These are phyloP conservation scores for Termitomyces sp. DNA, from an alignment of 768 basidiomycete genomes.

Conservation along the genomic window DNA sequence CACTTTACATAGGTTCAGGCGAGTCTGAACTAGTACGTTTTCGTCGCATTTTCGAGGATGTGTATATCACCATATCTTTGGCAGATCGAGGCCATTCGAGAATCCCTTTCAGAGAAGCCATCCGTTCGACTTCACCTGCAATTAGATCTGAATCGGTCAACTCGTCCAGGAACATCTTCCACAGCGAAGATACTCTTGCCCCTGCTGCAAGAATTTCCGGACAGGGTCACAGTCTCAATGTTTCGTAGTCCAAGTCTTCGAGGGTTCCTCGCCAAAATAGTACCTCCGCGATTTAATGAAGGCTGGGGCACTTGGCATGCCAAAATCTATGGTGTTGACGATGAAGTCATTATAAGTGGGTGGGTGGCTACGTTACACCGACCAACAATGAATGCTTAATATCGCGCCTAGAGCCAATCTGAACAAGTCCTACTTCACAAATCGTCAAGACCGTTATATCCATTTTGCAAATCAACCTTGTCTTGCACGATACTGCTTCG, in stretches of 20 bases:
- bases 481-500: slow-evolving; percentile 79
- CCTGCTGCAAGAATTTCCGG: slow-evolving; percentile 64
- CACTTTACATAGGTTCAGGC: slow-evolving; percentile 79
- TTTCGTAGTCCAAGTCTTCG: slow-evolving; percentile 86
- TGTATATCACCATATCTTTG: background rate
- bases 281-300: slow-evolving; percentile 94
- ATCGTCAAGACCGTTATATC: slow-evolving; percentile 93
- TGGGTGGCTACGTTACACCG: slow-evolving; percentile 27
- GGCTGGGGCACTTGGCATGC: slow-evolving; percentile 99
- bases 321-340: slow-evolving; percentile 91
- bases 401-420: slow-evolving; percentile 72
- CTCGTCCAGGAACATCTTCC: slow-evolving; percentile 66
- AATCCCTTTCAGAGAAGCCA: slow-evolving; percentile 52
- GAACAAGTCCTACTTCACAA: slow-evolving; percentile 87
- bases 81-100: slow-evolving; percentile 67
- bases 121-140: slow-evolving; percentile 64
- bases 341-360: slow-evolving; percentile 92
- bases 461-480: slow-evolving; percentile 54
- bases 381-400: background rate
- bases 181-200: slow-evolving; percentile 66
- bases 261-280: slow-evolving; percentile 64
- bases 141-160: slow-evolving; percentile 77
- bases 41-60: background rate
- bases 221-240: slow-evolving; percentile 69
- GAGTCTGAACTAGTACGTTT: slow-evolving; percentile 70